These are phyloP conservation scores for Solanum bulbocastanum DNA, from an alignment of 257 asterid genomes.

Conservation along the genomic window DNA sequence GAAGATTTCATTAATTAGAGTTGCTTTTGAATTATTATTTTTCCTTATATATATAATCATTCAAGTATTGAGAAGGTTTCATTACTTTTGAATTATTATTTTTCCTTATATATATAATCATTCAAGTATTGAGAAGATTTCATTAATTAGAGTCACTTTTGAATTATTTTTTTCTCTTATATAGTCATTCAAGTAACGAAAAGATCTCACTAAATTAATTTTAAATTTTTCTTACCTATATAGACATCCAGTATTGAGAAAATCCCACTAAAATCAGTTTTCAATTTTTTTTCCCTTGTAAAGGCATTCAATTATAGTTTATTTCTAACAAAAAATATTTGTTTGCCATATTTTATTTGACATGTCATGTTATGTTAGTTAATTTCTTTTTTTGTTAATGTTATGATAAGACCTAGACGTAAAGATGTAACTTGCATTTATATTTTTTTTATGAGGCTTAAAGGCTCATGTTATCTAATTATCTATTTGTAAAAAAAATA, in stretches of 20 bases:
- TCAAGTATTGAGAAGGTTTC: background rate
- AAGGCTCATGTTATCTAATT: no score
- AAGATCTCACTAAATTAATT: no score
- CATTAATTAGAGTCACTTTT: no score
- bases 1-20: no score
- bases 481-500: no score
- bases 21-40: no score
- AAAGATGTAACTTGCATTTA: background rate
- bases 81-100: no score
- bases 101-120: no score
- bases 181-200: background rate
- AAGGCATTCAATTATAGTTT: background rate
- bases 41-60: no score
- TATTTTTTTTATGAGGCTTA: background rate
- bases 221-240: background rate
- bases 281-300: background rate
- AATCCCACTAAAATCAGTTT: background rate
- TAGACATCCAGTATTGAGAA: background rate
- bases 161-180: no score
- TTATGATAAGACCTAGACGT: no score
- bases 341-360: background rate
- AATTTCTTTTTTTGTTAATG: background rate
- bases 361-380: background rate
- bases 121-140: background rate
- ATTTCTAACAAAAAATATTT: no score